Percentiles rank a stretch among this genome's conserved stretches.
These are phyloP conservation scores for Cyclotella kingstonii DNA, from an alignment of 108 stramenopile genomes.

Conservation along the genomic window DNA sequence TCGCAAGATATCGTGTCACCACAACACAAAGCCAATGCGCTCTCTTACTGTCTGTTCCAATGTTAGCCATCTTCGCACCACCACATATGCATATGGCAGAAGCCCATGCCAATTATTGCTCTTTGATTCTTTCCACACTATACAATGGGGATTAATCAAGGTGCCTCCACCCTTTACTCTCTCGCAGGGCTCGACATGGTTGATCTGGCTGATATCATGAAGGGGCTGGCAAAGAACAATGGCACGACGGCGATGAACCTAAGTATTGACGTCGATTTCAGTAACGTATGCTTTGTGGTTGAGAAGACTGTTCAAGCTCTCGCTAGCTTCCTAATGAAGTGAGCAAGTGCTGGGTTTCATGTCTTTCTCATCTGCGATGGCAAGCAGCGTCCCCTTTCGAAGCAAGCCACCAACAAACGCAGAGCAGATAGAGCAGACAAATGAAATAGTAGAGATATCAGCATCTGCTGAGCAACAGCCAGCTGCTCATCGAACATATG, in stretches of 20 bases:
- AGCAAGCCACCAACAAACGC: slow-evolving; percentile 16
- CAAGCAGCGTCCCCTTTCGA: background rate
- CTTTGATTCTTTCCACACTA: no score
- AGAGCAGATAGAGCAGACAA: slow-evolving; percentile 8
- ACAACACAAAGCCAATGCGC: no score
- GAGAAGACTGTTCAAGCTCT: slow-evolving; percentile 1
- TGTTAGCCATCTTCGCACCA: no score
- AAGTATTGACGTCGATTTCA: slow-evolving; percentile 3
- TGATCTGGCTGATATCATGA: background rate
- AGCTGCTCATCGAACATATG: background rate
- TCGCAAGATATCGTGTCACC: no score
- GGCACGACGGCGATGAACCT: background rate
- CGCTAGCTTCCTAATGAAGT: slow-evolving; percentile 11
- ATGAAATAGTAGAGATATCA: no score
- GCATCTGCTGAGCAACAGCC: no score
- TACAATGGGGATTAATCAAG: background rate
- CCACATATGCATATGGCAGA: no score
- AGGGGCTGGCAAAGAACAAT: background rate
- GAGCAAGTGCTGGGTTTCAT: background rate
- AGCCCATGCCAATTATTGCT: no score
- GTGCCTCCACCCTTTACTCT: background rate
- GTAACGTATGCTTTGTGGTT: slow-evolving; percentile 14
- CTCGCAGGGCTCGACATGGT: background rate
- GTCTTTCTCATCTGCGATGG: slow-evolving; percentile 13
- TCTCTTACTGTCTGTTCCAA: no score